Conservation (phyloP, 148 eudicot genomes). For the Silene uniflora region DNA sequence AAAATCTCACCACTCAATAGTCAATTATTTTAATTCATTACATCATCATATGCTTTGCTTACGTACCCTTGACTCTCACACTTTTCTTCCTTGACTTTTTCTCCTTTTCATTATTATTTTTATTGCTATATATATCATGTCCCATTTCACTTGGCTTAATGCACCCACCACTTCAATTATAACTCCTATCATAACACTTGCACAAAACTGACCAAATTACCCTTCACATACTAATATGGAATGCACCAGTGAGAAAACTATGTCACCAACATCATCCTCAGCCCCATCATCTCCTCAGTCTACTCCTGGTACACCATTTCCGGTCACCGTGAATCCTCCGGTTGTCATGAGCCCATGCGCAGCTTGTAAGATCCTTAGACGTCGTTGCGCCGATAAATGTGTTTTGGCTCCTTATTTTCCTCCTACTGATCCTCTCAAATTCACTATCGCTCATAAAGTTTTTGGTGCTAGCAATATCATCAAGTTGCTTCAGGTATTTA, state of each 20-base stretch:
- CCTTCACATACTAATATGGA: constrained; percentile 13
- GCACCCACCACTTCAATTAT: constrained; percentile 7
- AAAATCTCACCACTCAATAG: constrained; percentile 25
- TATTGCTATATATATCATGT: constrained; percentile 9
- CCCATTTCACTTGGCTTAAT: constrained; percentile 9
- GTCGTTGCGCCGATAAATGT: constrained; percentile 60
- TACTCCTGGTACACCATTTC: constrained; percentile 14
- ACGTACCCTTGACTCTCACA: constrained; percentile 17
- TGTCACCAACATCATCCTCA: constrained; percentile 18
- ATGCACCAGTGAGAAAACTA: constrained; percentile 12
- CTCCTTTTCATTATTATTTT: background rate
- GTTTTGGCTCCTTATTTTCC: constrained; percentile 70
- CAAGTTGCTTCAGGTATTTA: constrained; percentile 60
- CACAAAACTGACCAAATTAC: background rate
- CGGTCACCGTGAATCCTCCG: constrained; percentile 9
- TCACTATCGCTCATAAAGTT: constrained; percentile 69
- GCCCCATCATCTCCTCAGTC: constrained; percentile 25
- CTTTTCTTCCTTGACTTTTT: background rate
- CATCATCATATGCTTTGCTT: constrained; percentile 13
- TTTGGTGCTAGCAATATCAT: constrained; percentile 83
- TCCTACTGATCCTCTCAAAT: constrained; percentile 67
- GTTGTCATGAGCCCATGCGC: constrained; percentile 61
- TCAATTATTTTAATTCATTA: constrained; percentile 19
- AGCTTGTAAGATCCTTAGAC: constrained; percentile 65
- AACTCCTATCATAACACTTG: background rate